Evolutionary conservation across 164 flowering plant species (phyloP).

Genomic region (Umbilicus rupestris): DNA sequence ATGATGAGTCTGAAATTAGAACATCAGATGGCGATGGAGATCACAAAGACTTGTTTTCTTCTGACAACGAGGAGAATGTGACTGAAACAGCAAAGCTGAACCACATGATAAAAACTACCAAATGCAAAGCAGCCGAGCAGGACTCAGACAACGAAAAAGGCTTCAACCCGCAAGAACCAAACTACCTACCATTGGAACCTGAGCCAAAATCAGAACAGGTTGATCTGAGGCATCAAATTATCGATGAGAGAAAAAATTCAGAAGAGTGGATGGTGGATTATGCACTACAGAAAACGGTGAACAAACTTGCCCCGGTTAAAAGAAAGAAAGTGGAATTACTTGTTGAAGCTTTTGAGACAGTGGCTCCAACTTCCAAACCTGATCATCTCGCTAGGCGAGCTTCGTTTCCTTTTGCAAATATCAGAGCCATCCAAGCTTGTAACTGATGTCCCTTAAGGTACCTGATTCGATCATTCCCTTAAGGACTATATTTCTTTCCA

Average conservation of each 20-base stretch:
- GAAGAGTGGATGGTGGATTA: constrained; percentile 80
- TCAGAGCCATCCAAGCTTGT: constrained; percentile 47
- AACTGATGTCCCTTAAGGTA: constrained; percentile 19
- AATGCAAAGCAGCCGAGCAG: constrained; percentile 16
- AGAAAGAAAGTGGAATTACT: constrained; percentile 59
- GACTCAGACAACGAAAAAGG: constrained; percentile 18
- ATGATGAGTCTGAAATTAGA: constrained; percentile 2
- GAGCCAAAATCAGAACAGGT: constrained; percentile 59
- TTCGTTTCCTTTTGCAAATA: constrained; percentile 21
- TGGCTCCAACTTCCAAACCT: constrained; percentile 30
- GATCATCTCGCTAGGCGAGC: constrained; percentile 21
- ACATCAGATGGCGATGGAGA: constrained; percentile 10
- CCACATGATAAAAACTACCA: constrained; percentile 11
- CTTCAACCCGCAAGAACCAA: constrained; percentile 60
- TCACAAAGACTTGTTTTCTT: constrained; percentile 1
- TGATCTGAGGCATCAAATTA: constrained; percentile 52
- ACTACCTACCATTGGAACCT: constrained; percentile 33
- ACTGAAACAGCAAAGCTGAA: no score
- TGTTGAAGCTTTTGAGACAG: constrained; percentile 68
- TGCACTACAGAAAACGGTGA: constrained; percentile 45
- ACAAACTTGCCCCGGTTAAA: constrained; percentile 50
- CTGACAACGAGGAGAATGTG: constrained; percentile 11
- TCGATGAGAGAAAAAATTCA: constrained; percentile 50
- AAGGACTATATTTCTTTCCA: no score
- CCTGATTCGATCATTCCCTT: no score